These are phyloP conservation scores for Cytospora chrysosperma DNA, from an alignment of 2,329 filamentous ascomycete species.

Conservation along the genomic window DNA sequence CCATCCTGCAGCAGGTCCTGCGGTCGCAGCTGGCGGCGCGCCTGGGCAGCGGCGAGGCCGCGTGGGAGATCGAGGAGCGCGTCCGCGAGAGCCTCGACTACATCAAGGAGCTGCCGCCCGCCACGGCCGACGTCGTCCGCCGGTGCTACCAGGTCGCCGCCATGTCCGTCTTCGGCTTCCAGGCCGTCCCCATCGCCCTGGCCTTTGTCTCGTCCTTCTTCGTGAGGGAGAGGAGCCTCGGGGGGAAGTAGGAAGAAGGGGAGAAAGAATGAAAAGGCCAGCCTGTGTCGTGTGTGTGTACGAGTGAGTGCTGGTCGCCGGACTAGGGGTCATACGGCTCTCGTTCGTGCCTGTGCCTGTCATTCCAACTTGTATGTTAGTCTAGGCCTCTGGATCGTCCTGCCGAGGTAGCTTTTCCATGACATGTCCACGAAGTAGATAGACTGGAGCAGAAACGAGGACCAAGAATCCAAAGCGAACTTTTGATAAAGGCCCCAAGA, in stretches of 20 bases:
- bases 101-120: constrained; percentile 63
- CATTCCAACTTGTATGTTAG: too few relatives aligned
- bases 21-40: constrained; percentile 53
- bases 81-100: constrained; percentile 71
- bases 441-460: too few relatives aligned
- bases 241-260: constrained; percentile 32
- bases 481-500: too few relatives aligned
- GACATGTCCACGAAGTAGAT: too few relatives aligned
- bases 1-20: constrained; percentile 69
- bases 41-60: constrained; percentile 57
- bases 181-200: constrained; percentile 36
- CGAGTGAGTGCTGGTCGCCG: background rate
- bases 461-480: too few relatives aligned
- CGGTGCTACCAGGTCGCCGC: constrained; percentile 60
- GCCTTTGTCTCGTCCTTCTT: constrained; percentile 47
- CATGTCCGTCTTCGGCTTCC: constrained; percentile 42
- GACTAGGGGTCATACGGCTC: too few relatives aligned
- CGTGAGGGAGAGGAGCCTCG: constrained; percentile 57
- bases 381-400: too few relatives aligned
- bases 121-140: constrained; percentile 57
- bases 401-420: too few relatives aligned
- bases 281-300: background rate
- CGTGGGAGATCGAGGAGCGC: constrained; percentile 63
- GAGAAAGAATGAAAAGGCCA: too few relatives aligned
- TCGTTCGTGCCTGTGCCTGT: too few relatives aligned